phyloP scores from a whole-genome alignment of 208 protist genomes.

The Leishmania tarentolae region DNA sequence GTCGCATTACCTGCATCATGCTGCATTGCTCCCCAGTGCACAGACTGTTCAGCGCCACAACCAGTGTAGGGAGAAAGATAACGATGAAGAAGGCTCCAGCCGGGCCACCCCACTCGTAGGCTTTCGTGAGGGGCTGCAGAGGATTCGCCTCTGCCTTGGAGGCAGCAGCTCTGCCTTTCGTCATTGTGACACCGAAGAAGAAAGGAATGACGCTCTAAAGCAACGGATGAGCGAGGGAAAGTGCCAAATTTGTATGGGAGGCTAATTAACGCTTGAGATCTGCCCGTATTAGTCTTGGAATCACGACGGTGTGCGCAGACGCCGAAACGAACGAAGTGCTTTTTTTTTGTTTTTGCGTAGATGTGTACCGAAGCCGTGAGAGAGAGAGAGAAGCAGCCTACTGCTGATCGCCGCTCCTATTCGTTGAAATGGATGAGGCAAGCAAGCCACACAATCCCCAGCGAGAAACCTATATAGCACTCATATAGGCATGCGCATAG shows the following conservation, averaged over 20 bases:
- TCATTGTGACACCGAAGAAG: constrained; percentile 1
- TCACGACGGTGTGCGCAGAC: neutral
- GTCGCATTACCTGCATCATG: constrained; percentile 20
- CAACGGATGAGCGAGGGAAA: neutral
- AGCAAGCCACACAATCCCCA: neutral
- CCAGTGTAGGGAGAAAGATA: constrained; percentile 56
- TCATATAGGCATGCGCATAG: too few relatives aligned
- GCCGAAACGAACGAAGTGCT: neutral
- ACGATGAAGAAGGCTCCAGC: constrained; percentile 59
- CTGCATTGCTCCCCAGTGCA: constrained; percentile 44
- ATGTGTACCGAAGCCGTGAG: neutral
- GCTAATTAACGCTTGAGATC: neutral
- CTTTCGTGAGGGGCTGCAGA: constrained; percentile 61
- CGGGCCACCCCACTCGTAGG: constrained; percentile 84
- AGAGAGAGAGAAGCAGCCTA: neutral
- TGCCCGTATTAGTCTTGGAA: neutral
- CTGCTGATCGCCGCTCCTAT: neutral
- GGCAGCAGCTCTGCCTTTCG: constrained; percentile 1
- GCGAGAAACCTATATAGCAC: neutral
- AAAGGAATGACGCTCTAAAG: neutral
- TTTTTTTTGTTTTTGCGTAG: too few relatives aligned
- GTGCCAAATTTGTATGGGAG: neutral
- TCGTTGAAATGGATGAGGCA: neutral
- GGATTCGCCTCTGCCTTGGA: constrained; percentile 11
- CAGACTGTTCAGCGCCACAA: constrained; percentile 63